Base-by-base conservation (phyloP, 108 stramenopile genomes). In the Conticribra weissflogii region DNA sequence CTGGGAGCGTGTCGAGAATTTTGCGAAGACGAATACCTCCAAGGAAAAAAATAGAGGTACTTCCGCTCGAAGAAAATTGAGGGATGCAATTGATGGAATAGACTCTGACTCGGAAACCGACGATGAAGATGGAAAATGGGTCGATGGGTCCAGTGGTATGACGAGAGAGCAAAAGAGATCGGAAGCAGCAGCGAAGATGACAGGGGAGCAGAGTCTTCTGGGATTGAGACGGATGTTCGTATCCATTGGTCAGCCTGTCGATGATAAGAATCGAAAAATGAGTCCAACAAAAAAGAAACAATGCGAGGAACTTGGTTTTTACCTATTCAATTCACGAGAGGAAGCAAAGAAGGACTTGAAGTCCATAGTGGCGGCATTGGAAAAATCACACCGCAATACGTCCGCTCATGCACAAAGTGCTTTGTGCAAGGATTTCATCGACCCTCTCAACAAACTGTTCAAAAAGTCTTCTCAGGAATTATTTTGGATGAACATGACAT, bases 141-240 rank as follows among this genome's bases (percentile, higher is more conserved):
- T 52, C 3, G 33, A 77, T 31, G 68, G 68, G 0, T 32, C 29
- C 15, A 29, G 45, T n/a, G 68, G 63, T 5, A 71, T 66, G 68
- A 71, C 68, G n/a, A 30, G 69, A 25, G 77, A 78, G 2, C 64
- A 66, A 27, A 66, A 21, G 64, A 57, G 69, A 30, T 44, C 28
- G n/a, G 77, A 78, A 59, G 77, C 69, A 4, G 63, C 50, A 36
- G 77, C 69, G n/a, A 66, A 63, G 49, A 58, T 64, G 50, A 68
- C 62, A 17, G 77, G 69, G 16, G 17, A 24, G 17, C 62, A 51
- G 27, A 60, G 64, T 24, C 36, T 24, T 3, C 31, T 78, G 22
- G 77, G 77, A 1, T 24, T 66, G 4, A 22, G 77, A 29, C 44
- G 69, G 18, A 62, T 71, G 77, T 77, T 77, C 46, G 21, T 46